Evolutionary conservation across 495 filamentous ascomycete species (phyloP), one percentile per base, ranked within the genome.

Genomic region (Umbilicaria muhlenbergii): DNA sequence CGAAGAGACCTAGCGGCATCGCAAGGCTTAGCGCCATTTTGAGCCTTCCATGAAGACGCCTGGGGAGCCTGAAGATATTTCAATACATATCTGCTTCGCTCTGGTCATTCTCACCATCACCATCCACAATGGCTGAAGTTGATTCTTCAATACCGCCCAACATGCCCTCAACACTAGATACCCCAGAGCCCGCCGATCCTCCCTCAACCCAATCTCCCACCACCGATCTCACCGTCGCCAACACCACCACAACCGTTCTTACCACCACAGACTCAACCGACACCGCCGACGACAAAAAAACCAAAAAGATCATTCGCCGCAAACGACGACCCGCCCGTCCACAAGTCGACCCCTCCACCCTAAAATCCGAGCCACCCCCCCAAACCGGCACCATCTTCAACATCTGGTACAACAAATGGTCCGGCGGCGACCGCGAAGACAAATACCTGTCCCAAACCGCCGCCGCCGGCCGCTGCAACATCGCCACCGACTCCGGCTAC

Each of bases 381-480:
- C 88, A 94, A 51, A 94, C 89, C 0, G 91, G 91, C 34, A 88
- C 83, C 0, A 80, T 84, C 41, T 98, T 89, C 70, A 95, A 94
- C 51, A 84, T 89, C 47, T 93, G 83, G 83, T 89, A 93, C 59
- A 92, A 91, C 64, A 94, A 93, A 60, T 94, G 86, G 86, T 77
- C 75, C 5, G 91, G 89, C 40, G 89, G 92, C 45, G 88, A 98
- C 59, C 78, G 88, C 35, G 89, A 94, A 52, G 88, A 94, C 66
- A 81, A 82, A 46, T 86, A 91, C 51, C 73, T 83, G 5, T 79
- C 78, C 14, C 81, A 94, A 54, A 69, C 68, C 32, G 73, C 75
- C 39, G 88, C 91, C 0, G 69, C 76, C 28, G 72, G 73, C 4
- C 78, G 92, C 31, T 94, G 87, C 65, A 86, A 86, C 55, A 67